Conservation (phyloP, 306 rosid genomes). For the Quercus bicolor region DNA sequence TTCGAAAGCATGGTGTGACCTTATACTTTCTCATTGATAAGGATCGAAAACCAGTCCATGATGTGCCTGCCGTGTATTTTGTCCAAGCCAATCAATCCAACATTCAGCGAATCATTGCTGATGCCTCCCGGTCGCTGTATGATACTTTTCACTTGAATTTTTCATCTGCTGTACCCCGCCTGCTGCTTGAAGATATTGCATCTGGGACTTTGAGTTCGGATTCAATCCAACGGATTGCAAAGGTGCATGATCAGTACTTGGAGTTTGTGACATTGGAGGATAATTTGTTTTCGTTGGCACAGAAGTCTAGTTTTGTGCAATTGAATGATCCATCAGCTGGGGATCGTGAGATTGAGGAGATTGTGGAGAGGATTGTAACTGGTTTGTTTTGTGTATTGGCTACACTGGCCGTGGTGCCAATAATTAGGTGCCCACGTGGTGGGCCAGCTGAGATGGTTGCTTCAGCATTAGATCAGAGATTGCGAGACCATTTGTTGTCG, state of each 20-base stretch:
- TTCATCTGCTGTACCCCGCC: constrained; percentile 79
- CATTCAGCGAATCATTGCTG: constrained; percentile 66
- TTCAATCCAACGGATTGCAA: constrained; percentile 62
- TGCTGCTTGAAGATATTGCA: constrained; percentile 89
- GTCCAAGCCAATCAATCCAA: constrained; percentile 69
- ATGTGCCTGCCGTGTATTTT: constrained; percentile 91
- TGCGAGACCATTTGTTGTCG: constrained; percentile 83
- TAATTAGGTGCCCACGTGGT: constrained; percentile 79
- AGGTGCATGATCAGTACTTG: constrained; percentile 94
- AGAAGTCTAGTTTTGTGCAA: constrained; percentile 66
- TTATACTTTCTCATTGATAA: constrained; percentile 82
- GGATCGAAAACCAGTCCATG: constrained; percentile 85
- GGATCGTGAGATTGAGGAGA: constrained; percentile 87
- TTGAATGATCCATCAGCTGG: constrained; percentile 93
- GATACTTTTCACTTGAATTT: constrained; percentile 77
- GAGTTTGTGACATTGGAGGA: constrained; percentile 90
- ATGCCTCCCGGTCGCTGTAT: constrained; percentile 66
- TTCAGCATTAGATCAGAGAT: constrained; percentile 75
- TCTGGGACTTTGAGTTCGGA: constrained; percentile 70
- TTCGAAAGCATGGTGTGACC: constrained; percentile 93
- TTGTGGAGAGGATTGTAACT: constrained; percentile 65
- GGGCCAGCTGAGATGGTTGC: constrained; percentile 99
- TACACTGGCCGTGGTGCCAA: constrained; percentile 75
- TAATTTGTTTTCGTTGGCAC: constrained; percentile 74
- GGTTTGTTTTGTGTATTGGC: constrained; percentile 92